phyloP scores from a whole-genome alignment of 2,329 filamentous ascomycete genomes.

The Aspergillus oerlinghausenensis region DNA sequence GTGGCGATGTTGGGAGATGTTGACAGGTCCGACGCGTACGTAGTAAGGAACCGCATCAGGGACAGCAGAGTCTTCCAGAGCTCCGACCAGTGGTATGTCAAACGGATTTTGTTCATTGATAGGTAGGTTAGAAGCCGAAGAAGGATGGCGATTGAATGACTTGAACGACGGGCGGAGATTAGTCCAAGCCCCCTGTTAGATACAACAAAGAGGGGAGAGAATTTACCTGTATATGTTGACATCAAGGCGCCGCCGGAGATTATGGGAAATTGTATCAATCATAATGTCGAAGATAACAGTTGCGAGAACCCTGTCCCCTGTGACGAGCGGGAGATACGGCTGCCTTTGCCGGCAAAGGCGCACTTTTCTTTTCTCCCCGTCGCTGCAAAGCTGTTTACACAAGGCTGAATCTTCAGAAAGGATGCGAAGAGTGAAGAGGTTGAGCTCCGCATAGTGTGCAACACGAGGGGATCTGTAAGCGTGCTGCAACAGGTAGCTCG shows the following conservation, averaged over 20 bases:
- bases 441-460: slow-evolving; percentile 78
- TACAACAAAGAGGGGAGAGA: background rate
- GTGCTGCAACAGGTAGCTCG: slow-evolving; percentile 90
- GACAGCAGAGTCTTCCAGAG: slow-evolving; percentile 86
- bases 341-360: slow-evolving; percentile 85
- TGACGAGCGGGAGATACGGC: slow-evolving; percentile 73
- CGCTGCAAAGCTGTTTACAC: slow-evolving; percentile 77
- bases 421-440: slow-evolving; percentile 77
- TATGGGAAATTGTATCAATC: slow-evolving; percentile 90
- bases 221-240: slow-evolving; percentile 69
- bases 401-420: slow-evolving; percentile 79
- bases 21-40: slow-evolving; percentile 75
- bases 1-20: slow-evolving; percentile 63
- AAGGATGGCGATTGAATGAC: slow-evolving; percentile 72
- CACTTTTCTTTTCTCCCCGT: slow-evolving; percentile 68
- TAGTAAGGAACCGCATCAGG: slow-evolving; percentile 83
- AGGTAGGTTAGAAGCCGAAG: slow-evolving; percentile 80
- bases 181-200: no score
- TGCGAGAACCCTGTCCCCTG: slow-evolving; percentile 67
- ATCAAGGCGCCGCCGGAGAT: slow-evolving; percentile 79
- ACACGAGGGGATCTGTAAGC: slow-evolving; percentile 77
- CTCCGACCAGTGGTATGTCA: slow-evolving; percentile 91
- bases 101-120: slow-evolving; percentile 72
- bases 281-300: slow-evolving; percentile 78
- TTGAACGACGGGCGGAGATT: background rate